phyloP scores from a whole-genome alignment of 2,329 filamentous ascomycete genomes.

The Colletotrichum brevisporum region DNA sequence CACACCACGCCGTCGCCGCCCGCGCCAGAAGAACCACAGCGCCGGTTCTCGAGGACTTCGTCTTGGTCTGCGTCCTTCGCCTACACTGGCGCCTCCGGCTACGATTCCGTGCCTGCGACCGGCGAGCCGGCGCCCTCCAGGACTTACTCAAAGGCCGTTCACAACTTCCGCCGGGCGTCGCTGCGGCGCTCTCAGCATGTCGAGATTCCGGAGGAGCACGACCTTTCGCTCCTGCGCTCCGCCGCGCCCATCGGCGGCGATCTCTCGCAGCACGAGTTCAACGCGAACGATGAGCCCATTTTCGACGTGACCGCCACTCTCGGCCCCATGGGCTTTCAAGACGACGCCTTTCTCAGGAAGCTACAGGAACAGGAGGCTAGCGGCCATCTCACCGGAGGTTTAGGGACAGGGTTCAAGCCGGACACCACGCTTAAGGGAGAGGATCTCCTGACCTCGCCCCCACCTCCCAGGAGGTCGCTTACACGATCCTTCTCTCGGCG shows the following conservation, averaged over 20 bases:
- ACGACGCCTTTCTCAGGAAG: slow-evolving; percentile 59
- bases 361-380: slow-evolving; percentile 67
- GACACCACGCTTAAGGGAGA: slow-evolving; percentile 63
- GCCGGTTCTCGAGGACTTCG: slow-evolving; percentile 29
- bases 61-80: slow-evolving; percentile 49
- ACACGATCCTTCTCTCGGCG: slow-evolving; percentile 59
- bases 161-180: slow-evolving; percentile 46
- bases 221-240: slow-evolving; percentile 57
- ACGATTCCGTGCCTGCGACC: slow-evolving; percentile 41
- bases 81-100: slow-evolving; percentile 45
- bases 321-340: slow-evolving; percentile 59
- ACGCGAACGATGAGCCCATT: slow-evolving; percentile 47
- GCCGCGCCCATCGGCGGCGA: slow-evolving; percentile 58
- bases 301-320: slow-evolving; percentile 64
- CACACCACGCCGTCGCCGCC: slow-evolving; percentile 32
- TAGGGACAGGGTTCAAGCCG: slow-evolving; percentile 68
- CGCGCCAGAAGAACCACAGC: slow-evolving; percentile 11
- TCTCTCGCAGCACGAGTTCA: slow-evolving; percentile 50
- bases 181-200: slow-evolving; percentile 45
- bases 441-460: slow-evolving; percentile 61
- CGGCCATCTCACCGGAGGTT: slow-evolving; percentile 70
- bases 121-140: slow-evolving; percentile 41
- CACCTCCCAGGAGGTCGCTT: slow-evolving; percentile 51
- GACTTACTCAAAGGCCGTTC: slow-evolving; percentile 45
- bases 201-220: slow-evolving; percentile 58